These are phyloP conservation scores for Backusella australiensis DNA, from an alignment of 192 early-diverging fungal genomes.

Conservation along the genomic window DNA sequence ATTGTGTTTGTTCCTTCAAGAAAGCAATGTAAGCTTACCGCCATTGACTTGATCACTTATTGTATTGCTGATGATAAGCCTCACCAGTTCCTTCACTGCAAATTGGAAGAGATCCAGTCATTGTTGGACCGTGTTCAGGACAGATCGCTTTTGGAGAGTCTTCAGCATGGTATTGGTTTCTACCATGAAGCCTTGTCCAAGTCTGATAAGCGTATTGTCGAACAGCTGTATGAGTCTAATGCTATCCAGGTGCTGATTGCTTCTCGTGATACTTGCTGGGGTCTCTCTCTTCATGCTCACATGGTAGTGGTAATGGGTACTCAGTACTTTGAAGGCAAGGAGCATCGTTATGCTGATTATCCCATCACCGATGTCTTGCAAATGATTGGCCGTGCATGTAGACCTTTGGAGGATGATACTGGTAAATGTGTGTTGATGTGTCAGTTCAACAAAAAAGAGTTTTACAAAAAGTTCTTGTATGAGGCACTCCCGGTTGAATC, in stretches of 20 bases:
- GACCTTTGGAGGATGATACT: conserved; percentile 58
- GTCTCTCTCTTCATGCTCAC: conserved; percentile 76
- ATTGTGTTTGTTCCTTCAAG: conserved; percentile 94
- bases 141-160: conserved; percentile 61
- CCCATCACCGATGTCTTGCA: conserved; percentile 93
- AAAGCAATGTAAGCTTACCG: conserved; percentile 85
- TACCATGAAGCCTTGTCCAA: conserved; percentile 88
- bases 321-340: conserved; percentile 90
- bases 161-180: conserved; percentile 83
- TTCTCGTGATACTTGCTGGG: conserved; percentile 91
- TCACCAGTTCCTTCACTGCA: conserved; percentile 72
- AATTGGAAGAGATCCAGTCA: conserved; percentile 58
- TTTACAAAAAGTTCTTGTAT: conserved; percentile 97
- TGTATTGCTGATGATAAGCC: conserved; percentile 75
- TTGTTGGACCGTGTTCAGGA: conserved; percentile 70
- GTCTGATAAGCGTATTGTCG: conserved; percentile 71
- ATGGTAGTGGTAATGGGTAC: conserved; percentile 96
- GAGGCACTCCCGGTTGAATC: conserved; percentile 96
- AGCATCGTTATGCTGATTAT: conserved; percentile 96
- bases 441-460: conserved; percentile 90
- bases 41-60: conserved; percentile 80
- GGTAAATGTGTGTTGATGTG: conserved; percentile 93
- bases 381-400: conserved; percentile 95
- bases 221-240: conserved; percentile 68
- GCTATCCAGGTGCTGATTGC: conserved; percentile 91